These are phyloP conservation scores for Lecanicillium sp. DNA, from an alignment of 2,329 filamentous ascomycete genomes.

Conservation along the genomic window DNA sequence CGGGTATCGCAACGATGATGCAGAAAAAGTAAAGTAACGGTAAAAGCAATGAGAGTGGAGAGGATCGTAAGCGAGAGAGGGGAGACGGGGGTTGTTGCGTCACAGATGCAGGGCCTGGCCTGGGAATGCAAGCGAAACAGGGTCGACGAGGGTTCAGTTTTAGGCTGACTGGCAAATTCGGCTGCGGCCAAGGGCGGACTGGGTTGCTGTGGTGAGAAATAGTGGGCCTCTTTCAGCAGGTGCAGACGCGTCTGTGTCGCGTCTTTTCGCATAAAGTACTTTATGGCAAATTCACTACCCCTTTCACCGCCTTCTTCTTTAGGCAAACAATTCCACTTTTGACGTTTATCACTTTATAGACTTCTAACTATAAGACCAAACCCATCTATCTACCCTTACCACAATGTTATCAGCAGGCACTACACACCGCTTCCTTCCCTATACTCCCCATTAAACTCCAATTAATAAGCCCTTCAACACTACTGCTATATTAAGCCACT, in stretches of 20 bases:
- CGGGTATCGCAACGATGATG: not conserved
- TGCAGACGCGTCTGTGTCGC: not conserved
- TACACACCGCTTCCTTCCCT: too few species aligned
- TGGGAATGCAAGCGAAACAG: not conserved
- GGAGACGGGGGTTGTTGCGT: slow-evolving; percentile 11
- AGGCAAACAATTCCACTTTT: too few species aligned
- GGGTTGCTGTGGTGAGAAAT: not conserved
- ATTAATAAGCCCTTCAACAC: too few species aligned
- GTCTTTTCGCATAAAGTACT: not conserved
- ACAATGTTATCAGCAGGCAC: too few species aligned
- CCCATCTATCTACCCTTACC: too few species aligned
- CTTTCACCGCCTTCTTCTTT: too few species aligned
- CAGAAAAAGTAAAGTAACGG: not conserved
- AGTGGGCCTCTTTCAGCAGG: not conserved
- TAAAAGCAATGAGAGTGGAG: slow-evolving; percentile 6
- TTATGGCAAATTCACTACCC: too few species aligned
- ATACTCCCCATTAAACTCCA: too few species aligned
- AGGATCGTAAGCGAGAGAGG: slow-evolving; percentile 4
- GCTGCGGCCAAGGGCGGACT: not conserved
- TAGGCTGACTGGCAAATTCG: not conserved
- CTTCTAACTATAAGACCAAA: too few species aligned
- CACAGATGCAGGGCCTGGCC: slow-evolving; percentile 8
- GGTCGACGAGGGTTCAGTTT: not conserved
- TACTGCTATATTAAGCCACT: too few species aligned
- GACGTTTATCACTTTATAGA: too few species aligned